Evolutionary conservation across 1,284 basidiomycete genomes (phyloP), one percentile per base, ranked within the genome.

Genomic region (Cryptococcus sp.): DNA sequence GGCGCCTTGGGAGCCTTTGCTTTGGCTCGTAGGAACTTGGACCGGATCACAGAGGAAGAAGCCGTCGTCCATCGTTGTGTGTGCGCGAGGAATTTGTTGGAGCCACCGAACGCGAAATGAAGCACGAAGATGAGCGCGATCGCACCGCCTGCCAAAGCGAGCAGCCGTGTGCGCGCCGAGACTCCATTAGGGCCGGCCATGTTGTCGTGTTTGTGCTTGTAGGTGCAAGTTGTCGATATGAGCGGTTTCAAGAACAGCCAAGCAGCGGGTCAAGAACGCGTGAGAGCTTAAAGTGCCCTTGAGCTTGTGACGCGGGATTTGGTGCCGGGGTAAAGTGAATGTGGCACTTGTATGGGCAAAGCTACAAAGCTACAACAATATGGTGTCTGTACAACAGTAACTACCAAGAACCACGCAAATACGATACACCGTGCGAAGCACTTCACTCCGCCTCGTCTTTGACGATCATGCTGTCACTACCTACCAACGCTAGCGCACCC

Each of bases 1-100:
- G 77, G 73, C 7, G 73, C 72, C 38, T 69, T 62, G 20, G 73
- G 73, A 2, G 70, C 73, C 53, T 65, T 57, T 3, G 74, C 75
- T 57, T 70, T 72, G 1, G 64, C 72, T 15, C 76, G 68, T 10
- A 78, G 60, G 59, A 79, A 73, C 25, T 72, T 75, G 15, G 75
- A 77, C 17, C 77, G 75, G n/a, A 80, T 67, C 19, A 76, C 67
- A 1, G 75, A 76, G 1, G 73, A 73, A 5, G 77, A 78, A 5
- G 72, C 74, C 10, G 76, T 74, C 7, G 74, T 74, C 76, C 77
- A 78, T 70, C 70, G 61, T 41, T 73, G 69, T 0, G 74, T 69
- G 44, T 60, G 65, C 11, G 65, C 58, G 46, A 75, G 61, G 40
- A 74, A 48, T 25, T 63, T 65, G 55, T 66, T 66, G 4, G 64